These are phyloP conservation scores for Penicillium sp. DNA, from an alignment of 2,329 filamentous ascomycete genomes.

Conservation along the genomic window DNA sequence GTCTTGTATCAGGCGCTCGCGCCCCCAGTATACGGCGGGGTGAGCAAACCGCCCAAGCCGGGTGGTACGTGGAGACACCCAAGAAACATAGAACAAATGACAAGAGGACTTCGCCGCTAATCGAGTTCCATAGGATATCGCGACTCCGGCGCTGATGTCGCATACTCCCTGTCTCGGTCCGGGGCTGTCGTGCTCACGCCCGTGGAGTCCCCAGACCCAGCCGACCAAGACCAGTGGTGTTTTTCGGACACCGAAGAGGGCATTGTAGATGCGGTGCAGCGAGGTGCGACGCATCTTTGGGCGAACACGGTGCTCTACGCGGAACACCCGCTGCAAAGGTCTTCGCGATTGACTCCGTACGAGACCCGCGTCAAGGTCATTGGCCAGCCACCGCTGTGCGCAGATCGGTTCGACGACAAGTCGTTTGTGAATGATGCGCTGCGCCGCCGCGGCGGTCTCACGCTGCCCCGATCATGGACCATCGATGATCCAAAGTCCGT, in stretches of 20 bases:
- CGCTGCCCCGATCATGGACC: slow-evolving; percentile 41
- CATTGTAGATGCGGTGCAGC: slow-evolving; percentile 41
- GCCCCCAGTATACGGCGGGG: slow-evolving; percentile 48
- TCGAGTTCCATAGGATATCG: slow-evolving; percentile 41
- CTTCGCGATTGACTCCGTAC: slow-evolving; percentile 30
- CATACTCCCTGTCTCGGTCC: slow-evolving; percentile 38
- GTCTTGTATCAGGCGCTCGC: slow-evolving; percentile 50
- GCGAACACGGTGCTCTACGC: slow-evolving; percentile 53
- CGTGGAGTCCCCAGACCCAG: slow-evolving; percentile 27
- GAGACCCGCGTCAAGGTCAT: slow-evolving; percentile 39
- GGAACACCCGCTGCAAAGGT: slow-evolving; percentile 49
- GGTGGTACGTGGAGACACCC: slow-evolving; percentile 34
- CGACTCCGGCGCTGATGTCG: slow-evolving; percentile 52
- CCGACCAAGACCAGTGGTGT: slow-evolving; percentile 38
- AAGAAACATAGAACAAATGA: neutral
- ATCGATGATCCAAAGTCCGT: slow-evolving; percentile 20
- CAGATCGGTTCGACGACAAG: slow-evolving; percentile 54
- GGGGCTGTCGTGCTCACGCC: slow-evolving; percentile 37
- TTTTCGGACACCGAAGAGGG: slow-evolving; percentile 47
- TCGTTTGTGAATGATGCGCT: slow-evolving; percentile 48
- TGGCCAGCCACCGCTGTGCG: slow-evolving; percentile 48
- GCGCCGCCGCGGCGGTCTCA: slow-evolving; percentile 37
- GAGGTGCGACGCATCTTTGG: slow-evolving; percentile 49
- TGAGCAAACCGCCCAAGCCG: slow-evolving; percentile 51
- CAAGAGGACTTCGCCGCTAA: neutral